Base-by-base conservation (phyloP, 73 alveolate genomes). In the Paramecium primaurelia region DNA sequence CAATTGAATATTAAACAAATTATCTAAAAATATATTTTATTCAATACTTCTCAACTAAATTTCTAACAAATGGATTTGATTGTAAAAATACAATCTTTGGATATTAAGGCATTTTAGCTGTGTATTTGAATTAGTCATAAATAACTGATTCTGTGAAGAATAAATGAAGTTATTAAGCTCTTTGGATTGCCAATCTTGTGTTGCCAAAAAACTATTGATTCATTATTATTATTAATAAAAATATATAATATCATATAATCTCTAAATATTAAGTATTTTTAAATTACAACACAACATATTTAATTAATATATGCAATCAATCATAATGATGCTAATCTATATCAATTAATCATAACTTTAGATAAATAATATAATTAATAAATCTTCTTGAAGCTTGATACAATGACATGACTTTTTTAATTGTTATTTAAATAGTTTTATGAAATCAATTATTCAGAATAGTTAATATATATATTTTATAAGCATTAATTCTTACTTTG, bases 71-170 rank as follows among this genome's bases (percentile, higher is more conserved):
- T 28, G 71, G 44, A 80, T 80, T 49, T 26, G 25, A 26, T 49
- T 80, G 51, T 6, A 80, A 42, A 80, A 80, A 34, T 25, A 80
- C 91, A 47, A 80, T 80, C 73, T 80, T 80, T 22, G 91, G 91
- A 80, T 80, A 42, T 80, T 45, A 12, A 40, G 91, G 91, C 71
- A 45, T 45, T 47, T 80, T 80, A 9, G 36, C 38, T 44, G 91
- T 80, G 30, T 80, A 45, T 26, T 26, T 49, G 51, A 45, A 80
- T 49, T 80, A 32, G 34, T 80, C 91, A 34, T 44, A 80, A 16
- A 32, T 14, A 9, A 40, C 87, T 12, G 60, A 37, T 18, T 73
- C 59, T 73, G 60, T 40, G 60, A 34, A 73, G 59, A 73, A 73
- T 40, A 73, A 37, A 25, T 73, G 59, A 10, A 73, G 87, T 40